Conservation (phyloP, 106 monocot genomes). For the Dendrobium chrysotoxum region DNA sequence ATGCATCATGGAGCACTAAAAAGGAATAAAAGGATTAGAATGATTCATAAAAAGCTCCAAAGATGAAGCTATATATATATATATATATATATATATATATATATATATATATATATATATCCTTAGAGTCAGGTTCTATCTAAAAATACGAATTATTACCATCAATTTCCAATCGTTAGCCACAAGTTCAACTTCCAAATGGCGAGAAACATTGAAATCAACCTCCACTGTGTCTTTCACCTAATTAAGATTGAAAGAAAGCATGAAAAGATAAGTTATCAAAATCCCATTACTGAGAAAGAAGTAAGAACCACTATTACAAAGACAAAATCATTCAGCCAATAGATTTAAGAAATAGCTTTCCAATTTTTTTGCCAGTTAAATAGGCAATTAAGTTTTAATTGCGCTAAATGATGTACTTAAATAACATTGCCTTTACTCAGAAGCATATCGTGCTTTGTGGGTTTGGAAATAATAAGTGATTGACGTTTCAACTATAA, state of each 20-base stretch:
- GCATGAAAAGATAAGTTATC: not conserved
- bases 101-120: not conserved
- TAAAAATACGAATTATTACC: constrained; percentile 28
- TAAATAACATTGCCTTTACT: not conserved
- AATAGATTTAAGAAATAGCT: not conserved
- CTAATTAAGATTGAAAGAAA: constrained; percentile 25
- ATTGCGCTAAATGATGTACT: not conserved
- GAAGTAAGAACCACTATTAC: not conserved
- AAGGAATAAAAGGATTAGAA: not conserved
- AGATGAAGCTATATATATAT: not conserved
- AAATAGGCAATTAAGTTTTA: not conserved
- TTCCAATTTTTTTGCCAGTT: not conserved
- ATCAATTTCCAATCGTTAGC: constrained; percentile 72
- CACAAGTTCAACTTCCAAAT: constrained; percentile 78
- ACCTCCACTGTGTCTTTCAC: constrained; percentile 97
- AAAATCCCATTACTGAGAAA: not conserved
- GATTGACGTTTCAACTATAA: not conserved
- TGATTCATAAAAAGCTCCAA: not conserved
- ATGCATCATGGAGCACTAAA: not conserved
- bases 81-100: not conserved
- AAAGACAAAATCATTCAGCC: not conserved
- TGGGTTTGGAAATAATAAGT: not conserved
- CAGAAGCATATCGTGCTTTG: no score
- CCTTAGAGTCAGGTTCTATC: not conserved
- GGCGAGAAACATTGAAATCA: constrained; percentile 95